Percentiles rank a stretch among this genome's conserved stretches.
Conservation (phyloP, 2,329 filamentous ascomycete genomes). For the Byssothecium circinans region DNA sequence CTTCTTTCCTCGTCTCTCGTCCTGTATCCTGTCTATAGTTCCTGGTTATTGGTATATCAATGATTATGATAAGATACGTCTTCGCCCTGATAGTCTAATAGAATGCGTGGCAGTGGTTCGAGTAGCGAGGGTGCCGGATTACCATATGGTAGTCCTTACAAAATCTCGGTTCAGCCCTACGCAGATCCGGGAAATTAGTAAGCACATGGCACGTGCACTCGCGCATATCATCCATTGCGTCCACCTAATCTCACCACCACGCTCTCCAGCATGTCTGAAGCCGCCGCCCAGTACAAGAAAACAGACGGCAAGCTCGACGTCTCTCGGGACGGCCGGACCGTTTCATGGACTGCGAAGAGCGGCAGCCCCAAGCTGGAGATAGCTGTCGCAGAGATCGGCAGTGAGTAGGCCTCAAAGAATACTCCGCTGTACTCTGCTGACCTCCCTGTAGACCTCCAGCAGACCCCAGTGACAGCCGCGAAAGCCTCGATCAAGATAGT, state of each 20-base stretch:
- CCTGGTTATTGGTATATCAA: too few species aligned
- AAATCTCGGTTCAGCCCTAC: too few species aligned
- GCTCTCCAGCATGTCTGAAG: conserved; percentile 38
- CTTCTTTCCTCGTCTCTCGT: too few species aligned
- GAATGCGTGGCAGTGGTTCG: too few species aligned
- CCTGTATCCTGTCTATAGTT: too few species aligned
- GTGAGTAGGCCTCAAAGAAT: conserved; percentile 54
- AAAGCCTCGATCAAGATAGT: conserved; percentile 97
- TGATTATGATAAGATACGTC: too few species aligned
- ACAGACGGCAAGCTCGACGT: conserved; percentile 85
- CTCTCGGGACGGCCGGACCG: conserved; percentile 68
- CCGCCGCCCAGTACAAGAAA: conserved; percentile 76
- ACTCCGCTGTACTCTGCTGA: conserved; percentile 3
- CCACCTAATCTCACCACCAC: background rate
- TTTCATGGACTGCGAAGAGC: conserved; percentile 78
- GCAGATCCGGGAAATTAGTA: background rate
- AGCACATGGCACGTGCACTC: background rate
- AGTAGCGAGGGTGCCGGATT: too few species aligned
- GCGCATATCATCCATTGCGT: background rate
- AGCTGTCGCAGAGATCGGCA: conserved; percentile 75
- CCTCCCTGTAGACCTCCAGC: conserved; percentile 73
- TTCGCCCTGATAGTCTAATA: too few species aligned
- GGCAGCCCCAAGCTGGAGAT: conserved; percentile 68
- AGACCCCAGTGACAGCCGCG: conserved; percentile 82
- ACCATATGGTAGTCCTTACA: too few species aligned